Conservation (phyloP, 352 stramenopile species). For the Globisporangium middletonii region DNA sequence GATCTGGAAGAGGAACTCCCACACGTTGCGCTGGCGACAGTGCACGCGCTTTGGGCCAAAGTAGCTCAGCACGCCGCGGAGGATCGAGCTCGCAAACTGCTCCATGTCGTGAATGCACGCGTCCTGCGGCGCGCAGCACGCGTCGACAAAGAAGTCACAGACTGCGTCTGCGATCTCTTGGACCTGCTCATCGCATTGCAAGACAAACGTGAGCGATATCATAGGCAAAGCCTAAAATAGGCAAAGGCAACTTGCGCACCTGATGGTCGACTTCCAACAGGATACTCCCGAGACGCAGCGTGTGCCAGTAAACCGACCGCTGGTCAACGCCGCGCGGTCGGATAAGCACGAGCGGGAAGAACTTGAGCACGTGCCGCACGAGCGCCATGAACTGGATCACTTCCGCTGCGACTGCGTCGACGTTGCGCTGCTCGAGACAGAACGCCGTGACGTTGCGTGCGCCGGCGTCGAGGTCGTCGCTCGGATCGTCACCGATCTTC, state of each 20-base stretch:
- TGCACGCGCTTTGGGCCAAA: conserved; percentile 36
- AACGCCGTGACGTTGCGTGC: conserved; percentile 29
- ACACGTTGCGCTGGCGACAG: conserved; percentile 50
- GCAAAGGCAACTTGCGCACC: conserved; percentile 15
- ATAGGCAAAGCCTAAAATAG: background rate
- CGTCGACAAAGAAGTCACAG: conserved; percentile 56
- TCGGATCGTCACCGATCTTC: conserved; percentile 37
- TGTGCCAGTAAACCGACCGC: conserved; percentile 32
- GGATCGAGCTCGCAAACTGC: conserved; percentile 30
- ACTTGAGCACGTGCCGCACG: conserved; percentile 29
- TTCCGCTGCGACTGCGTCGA: conserved; percentile 34
- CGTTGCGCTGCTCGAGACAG: conserved; percentile 25
- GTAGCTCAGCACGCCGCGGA: conserved; percentile 42
- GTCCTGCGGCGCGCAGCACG: conserved; percentile 31
- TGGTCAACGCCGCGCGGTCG: conserved; percentile 16
- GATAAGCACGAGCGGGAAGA: conserved; percentile 33
- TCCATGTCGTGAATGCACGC: conserved; percentile 26
- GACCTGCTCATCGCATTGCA: conserved; percentile 13
- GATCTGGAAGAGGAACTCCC: conserved; percentile 72
- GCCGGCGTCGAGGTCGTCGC: conserved; percentile 7
- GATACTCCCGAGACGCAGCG: conserved; percentile 35
- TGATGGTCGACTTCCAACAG: conserved; percentile 54
- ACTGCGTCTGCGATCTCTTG: conserved; percentile 62
- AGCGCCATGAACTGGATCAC: conserved; percentile 51
- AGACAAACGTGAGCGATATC: no score